Evolutionary conservation across 768 basidiomycete species (phyloP), one percentile per base, ranked within the genome.

Genomic region (Trametes meyenii): DNA sequence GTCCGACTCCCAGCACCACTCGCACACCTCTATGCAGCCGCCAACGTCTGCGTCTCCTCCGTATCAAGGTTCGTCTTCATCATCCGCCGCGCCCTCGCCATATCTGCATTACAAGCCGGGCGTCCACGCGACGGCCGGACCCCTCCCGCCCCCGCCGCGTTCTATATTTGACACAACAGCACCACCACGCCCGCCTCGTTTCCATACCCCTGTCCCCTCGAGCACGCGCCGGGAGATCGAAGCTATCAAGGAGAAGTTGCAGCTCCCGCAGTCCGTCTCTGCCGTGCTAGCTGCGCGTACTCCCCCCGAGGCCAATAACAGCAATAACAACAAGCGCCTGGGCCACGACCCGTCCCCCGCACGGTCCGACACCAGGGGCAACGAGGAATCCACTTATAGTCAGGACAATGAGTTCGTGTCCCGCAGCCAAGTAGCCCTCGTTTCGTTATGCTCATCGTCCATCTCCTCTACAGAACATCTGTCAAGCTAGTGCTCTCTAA

Each of bases 71-170:
- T 44, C 61, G 35, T 50, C 54, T 2, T 44, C 54, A 4, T 38
- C 55, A 17, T 46, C 61, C 12, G 39, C 44, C 3, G 23, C 65
- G 10, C 39, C 69, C 19, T 76, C 79, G 11, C 71, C 80, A 8
- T 88, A 84, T 70, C 73, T 86, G 55, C 74, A 79, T 66, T 89
- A 90, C 67, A 81, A 88, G 60, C 86, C 87, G 50, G 88, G 83
- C 50, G 67, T 87, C 1, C 87, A 92, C 73, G 79, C 88, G 7
- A 89, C 82, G 23, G 89, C 89, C 43, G 87, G 88, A 4, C 89
- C 90, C 49, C 78, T 89, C 60, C 89, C 90, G 29, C 83, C 84
- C 35, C 89, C 88, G 10, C 88, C 89, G 2, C 78, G 85, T 60
- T 80, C 85, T 19, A 72, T 78, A 58, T 80, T 85, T 59, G 78